A percentile compares a stretch with the other conserved stretches of the same genome.
phyloP scores from a whole-genome alignment of 1,284 basidiomycete genomes.

The Meira miltonrushii region DNA sequence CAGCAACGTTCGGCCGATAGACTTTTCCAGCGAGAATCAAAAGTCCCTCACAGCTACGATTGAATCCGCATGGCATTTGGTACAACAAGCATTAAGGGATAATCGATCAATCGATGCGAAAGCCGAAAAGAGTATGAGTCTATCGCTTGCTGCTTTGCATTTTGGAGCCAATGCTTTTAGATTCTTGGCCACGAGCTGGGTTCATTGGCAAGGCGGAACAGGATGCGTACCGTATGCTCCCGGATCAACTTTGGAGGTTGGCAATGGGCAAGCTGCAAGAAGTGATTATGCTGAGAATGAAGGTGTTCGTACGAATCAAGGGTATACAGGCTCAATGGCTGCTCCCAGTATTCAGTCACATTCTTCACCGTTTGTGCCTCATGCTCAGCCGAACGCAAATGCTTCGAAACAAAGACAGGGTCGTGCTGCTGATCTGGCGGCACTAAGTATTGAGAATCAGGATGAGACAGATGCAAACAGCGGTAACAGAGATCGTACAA shows the following conservation, averaged over 20 bases:
- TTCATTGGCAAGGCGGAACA: slow-evolving; percentile 3
- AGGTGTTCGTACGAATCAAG: no score
- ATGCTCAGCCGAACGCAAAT: no score
- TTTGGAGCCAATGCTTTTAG: background rate
- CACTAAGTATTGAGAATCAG: no score
- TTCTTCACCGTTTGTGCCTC: no score
- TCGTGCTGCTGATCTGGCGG: no score
- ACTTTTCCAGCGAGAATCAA: slow-evolving; percentile 1
- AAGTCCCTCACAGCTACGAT: slow-evolving; percentile 12
- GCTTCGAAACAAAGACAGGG: no score
- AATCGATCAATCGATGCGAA: background rate
- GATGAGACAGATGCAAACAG: no score
- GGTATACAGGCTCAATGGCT: no score
- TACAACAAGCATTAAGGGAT: slow-evolving; percentile 1
- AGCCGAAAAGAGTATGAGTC: background rate
- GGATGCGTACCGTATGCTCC: slow-evolving; percentile 5
- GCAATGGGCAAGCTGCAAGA: no score
- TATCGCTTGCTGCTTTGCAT: background rate
- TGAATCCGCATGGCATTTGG: slow-evolving; percentile 15
- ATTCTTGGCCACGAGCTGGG: slow-evolving; percentile 1
- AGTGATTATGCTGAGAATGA: no score
- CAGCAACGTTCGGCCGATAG: background rate
- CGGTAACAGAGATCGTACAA: no score
- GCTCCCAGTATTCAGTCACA: no score
- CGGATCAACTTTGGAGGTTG: background rate